Evolutionary conservation across 371 early-diverging fungal genomes (phyloP).

Genomic region (Haplosporangium sp.): DNA sequence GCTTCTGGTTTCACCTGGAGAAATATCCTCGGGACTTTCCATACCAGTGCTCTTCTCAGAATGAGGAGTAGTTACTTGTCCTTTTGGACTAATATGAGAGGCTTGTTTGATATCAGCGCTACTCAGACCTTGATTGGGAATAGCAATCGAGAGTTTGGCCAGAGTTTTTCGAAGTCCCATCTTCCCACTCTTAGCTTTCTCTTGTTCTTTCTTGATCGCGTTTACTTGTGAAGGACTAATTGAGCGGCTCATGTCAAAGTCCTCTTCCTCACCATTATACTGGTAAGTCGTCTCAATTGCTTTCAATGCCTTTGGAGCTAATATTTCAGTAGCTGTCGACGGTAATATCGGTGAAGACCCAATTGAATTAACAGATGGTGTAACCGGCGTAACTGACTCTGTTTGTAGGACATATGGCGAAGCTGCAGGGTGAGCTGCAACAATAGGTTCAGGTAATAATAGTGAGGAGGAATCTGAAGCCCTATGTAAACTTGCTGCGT

Average conservation of each 20-base stretch:
- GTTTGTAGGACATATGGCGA: background rate
- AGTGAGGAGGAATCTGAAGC: slow-evolving; percentile 7
- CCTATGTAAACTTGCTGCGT: slow-evolving; percentile 7
- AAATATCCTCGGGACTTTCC: slow-evolving; percentile 22
- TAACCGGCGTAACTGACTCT: background rate
- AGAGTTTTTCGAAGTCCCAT: slow-evolving; percentile 40
- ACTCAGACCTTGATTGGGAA: slow-evolving; percentile 20
- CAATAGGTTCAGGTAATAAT: background rate
- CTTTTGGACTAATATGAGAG: slow-evolving; percentile 19
- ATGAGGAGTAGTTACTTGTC: slow-evolving; percentile 15
- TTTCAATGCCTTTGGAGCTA: background rate
- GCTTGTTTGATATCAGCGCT: background rate
- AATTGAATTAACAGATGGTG: background rate
- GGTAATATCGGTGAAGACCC: no score
- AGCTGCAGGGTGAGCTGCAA: background rate
- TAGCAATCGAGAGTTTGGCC: slow-evolving; percentile 48
- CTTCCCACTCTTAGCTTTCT: slow-evolving; percentile 24
- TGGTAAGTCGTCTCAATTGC: background rate
- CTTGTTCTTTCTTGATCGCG: slow-evolving; percentile 17
- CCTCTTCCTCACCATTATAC: slow-evolving; percentile 1
- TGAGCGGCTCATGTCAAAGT: slow-evolving; percentile 37
- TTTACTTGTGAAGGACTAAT: slow-evolving; percentile 2
- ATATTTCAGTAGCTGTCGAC: no score
- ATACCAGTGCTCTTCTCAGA: slow-evolving; percentile 20
- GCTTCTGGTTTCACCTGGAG: slow-evolving; percentile 21